A percentile compares a stretch with the other conserved stretches of the same genome.
phyloP scores from a whole-genome alignment of 2,329 filamentous ascomycete species.

The Fusarium circinatum region DNA sequence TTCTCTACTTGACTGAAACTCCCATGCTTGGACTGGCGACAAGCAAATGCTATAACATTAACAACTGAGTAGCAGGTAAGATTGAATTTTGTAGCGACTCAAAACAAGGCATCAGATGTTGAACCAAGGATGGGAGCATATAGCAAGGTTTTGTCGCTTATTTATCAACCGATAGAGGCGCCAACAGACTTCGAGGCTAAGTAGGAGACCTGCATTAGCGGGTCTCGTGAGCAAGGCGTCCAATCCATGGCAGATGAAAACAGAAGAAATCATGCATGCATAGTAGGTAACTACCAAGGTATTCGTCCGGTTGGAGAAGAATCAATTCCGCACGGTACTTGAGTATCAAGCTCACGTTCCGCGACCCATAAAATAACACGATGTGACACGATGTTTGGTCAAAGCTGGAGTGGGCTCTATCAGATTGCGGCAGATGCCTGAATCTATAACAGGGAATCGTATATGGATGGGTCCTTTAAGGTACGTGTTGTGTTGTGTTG shows the following conservation, averaged over 20 bases:
- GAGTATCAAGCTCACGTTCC: background rate
- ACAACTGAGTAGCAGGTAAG: background rate
- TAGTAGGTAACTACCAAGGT: background rate
- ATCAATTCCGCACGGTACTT: slow-evolving; percentile 1
- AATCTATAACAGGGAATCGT: slow-evolving; percentile 17
- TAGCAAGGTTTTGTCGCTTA: background rate
- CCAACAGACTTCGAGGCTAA: background rate
- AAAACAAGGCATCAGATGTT: background rate
- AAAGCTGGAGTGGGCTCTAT: slow-evolving; percentile 15
- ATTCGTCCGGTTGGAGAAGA: background rate
- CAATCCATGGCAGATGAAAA: background rate
- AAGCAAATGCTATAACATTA: background rate
- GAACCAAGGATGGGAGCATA: background rate
- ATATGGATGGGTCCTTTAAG: slow-evolving; percentile 10
- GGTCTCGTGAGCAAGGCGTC: background rate
- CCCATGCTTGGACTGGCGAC: background rate
- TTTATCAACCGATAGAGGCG: background rate
- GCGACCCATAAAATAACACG: slow-evolving; percentile 19
- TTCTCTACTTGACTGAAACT: background rate
- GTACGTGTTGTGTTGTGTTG: slow-evolving; percentile 1
- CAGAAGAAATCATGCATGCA: background rate
- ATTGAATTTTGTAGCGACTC: background rate
- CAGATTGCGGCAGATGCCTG: slow-evolving; percentile 20
- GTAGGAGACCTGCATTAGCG: background rate
- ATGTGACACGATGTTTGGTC: slow-evolving; percentile 3